phyloP scores from a whole-genome alignment of 2,329 filamentous ascomycete species.

The Diaporthe sp. region DNA sequence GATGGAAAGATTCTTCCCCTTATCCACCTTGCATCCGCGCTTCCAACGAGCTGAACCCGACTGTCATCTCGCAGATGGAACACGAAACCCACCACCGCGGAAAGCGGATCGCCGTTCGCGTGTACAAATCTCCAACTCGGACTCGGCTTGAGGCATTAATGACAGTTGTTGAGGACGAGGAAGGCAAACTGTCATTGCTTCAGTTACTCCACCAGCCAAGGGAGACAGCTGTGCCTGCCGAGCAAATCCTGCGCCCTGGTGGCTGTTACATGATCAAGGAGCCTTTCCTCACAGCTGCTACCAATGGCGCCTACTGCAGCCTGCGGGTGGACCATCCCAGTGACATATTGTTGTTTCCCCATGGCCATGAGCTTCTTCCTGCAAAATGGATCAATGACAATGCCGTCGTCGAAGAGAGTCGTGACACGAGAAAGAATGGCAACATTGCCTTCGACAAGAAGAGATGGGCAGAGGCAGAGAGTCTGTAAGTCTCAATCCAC shows the following conservation, averaged over 20 bases:
- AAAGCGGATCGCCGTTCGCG: background rate
- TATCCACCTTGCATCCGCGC: background rate
- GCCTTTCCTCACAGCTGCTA: fast-evolving
- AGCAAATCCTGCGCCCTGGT: background rate
- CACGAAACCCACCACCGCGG: background rate
- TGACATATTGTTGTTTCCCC: background rate
- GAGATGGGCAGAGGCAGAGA: background rate
- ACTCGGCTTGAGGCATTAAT: fast-evolving
- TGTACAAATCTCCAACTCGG: fast-evolving
- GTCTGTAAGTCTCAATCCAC: background rate
- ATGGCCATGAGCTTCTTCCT: background rate
- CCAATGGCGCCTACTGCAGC: too few species aligned
- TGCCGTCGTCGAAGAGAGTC: fast-evolving
- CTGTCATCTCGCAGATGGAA: background rate
- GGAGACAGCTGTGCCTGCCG: background rate
- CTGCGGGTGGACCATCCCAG: background rate
- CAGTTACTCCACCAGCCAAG: background rate
- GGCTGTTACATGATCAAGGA: background rate
- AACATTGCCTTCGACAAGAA: background rate
- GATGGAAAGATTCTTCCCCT: background rate
- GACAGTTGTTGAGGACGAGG: background rate
- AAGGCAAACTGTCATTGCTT: fast-evolving
- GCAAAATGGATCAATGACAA: background rate
- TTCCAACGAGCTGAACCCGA: background rate
- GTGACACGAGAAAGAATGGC: background rate